phyloP scores from a whole-genome alignment of 345 rosid species.

The Pistacia vera region DNA sequence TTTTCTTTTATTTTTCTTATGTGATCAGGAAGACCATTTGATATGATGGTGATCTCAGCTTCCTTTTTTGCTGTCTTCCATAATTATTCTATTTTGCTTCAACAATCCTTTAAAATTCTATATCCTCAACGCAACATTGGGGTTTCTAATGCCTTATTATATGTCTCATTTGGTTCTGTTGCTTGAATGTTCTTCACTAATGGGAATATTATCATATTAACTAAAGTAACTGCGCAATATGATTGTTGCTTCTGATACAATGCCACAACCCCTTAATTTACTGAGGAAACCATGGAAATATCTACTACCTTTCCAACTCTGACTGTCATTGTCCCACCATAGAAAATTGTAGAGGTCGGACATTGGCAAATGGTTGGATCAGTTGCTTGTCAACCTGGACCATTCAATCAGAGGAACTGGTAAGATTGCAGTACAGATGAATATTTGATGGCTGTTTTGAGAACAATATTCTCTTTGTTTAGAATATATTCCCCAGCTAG shows the following conservation, averaged over 20 bases:
- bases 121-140: conserved; percentile 18
- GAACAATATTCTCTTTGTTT: neutral
- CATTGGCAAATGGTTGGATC: neutral
- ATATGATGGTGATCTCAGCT: conserved; percentile 18
- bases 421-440: neutral
- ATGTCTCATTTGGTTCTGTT: neutral
- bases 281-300: neutral
- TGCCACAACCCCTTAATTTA: neutral
- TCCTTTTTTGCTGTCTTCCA: conserved; percentile 28
- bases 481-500: conserved; percentile 24
- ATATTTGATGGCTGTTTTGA: neutral
- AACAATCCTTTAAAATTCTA: conserved; percentile 17
- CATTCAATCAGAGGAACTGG: neutral
- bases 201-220: conserved; percentile 5
- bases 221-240: neutral
- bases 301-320: neutral
- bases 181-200: conserved; percentile 13
- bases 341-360: neutral
- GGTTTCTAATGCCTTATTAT: conserved; percentile 28
- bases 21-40: conserved; percentile 1
- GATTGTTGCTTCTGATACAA: neutral
- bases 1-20: neutral
- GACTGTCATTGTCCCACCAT: neutral
- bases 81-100: conserved; percentile 15
- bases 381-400: neutral